Conservation (phyloP, 2,329 filamentous ascomycete genomes). For the Sclerotinia spermophila region DNA sequence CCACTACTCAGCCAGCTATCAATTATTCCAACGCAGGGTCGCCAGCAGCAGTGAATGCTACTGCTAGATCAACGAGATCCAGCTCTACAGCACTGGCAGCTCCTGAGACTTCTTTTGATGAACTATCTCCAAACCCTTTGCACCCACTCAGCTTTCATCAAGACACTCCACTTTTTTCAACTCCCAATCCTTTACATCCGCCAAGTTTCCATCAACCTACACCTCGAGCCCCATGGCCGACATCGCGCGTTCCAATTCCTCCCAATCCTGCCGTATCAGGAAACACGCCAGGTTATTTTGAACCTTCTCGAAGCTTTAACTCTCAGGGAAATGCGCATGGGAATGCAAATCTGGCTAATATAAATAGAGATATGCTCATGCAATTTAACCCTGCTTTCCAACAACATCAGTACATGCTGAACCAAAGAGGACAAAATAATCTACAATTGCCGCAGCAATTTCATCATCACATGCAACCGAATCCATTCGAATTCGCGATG, state of each 20-base stretch:
- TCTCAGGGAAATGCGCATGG: not conserved
- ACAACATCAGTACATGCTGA: not conserved
- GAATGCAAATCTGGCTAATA: not conserved
- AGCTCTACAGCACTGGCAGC: not conserved
- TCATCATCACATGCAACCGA: not conserved
- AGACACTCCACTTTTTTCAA: not conserved
- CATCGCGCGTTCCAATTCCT: not conserved
- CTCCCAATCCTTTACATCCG: not conserved
- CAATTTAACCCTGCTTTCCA: not conserved
- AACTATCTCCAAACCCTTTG: not conserved
- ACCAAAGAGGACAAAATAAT: not conserved
- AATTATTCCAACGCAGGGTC: not conserved
- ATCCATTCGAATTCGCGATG: not conserved
- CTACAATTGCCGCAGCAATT: not conserved
- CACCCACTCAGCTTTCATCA: not conserved
- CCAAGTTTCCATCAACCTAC: slow-evolving; percentile 5
- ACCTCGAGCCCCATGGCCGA: not conserved
- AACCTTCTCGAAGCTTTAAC: not conserved
- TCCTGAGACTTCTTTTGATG: no score
- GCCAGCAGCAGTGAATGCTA: not conserved
- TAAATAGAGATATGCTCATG: not conserved
- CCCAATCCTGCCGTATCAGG: not conserved
- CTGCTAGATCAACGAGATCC: not conserved
- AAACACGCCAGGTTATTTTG: not conserved
- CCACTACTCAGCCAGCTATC: not conserved